Evolutionary conservation across 352 stramenopile genomes (phyloP), one percentile per base, ranked within the genome.

Genomic region (Phytophthora rubi): DNA sequence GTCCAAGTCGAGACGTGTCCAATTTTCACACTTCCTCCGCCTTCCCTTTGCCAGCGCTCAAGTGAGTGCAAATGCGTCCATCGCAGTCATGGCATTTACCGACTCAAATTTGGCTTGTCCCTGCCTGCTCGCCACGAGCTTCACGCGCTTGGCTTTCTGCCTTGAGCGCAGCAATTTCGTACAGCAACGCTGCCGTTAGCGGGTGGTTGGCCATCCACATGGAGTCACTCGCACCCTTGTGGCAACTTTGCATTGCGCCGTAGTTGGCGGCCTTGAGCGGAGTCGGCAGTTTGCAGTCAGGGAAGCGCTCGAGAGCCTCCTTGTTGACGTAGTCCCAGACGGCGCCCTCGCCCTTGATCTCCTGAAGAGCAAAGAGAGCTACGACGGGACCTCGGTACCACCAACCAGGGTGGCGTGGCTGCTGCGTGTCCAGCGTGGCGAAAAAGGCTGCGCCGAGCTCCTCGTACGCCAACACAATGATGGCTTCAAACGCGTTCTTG

Each of bases 321-420:
- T 57, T 63, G 26, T 73, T 48, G 6, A 90, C 70, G 33, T 83
- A 90, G 0, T 65, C 10, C 65, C 75, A 70, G 47, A 80, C 79
- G 4, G 76, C 52, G 4, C 65, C 53, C 26, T 75, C 68, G 13
- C 73, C 79, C 7, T 80, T 67, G 23, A 73, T 33, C n/a, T 72
- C 35, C 26, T 75, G 59, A 6, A 75, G 56, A 4, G 73, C 61
- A 2, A 75, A 68, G 3, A 86, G 53, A 49, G 86, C 70, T 13
- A 89, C 59, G 42, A 83, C 71, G 16, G 64, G 53, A 2, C 58
- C 23, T 9, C 79, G 77, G 44, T 89, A 89, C 81, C 81, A 91
- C 80, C 81, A 91, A 6, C 83, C 79, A 26, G 75, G 71, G 33
- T 91, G 77, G n/a, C 28, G 54, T 10, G 59, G 54, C 13, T 56